These are phyloP conservation scores for Prototheca wickerhamii DNA, from an alignment of 163 green algal species.

Conservation along the genomic window DNA sequence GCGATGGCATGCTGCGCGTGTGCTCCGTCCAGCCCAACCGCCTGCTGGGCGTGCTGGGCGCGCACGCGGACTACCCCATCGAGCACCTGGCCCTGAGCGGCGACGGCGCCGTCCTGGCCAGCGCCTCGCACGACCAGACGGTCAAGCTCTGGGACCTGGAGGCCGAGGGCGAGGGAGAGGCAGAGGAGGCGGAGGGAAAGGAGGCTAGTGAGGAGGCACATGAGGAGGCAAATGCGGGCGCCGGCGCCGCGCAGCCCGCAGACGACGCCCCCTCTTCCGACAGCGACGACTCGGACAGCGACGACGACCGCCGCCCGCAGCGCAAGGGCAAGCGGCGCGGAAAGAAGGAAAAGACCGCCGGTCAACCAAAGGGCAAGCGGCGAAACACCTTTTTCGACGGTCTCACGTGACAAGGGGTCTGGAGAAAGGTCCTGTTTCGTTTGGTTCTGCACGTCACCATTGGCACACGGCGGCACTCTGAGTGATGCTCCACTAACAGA, in stretches of 20 bases:
- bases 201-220: constrained; percentile 15
- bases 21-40: constrained; percentile 79
- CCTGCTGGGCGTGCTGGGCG: constrained; percentile 70
- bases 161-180: constrained; percentile 36
- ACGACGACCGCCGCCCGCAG: neutral
- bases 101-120: constrained; percentile 45
- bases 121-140: constrained; percentile 53
- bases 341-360: neutral
- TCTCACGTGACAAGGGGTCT: no score
- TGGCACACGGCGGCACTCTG: no score
- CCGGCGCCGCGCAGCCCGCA: neutral
- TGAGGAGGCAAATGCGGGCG: constrained; percentile 15
- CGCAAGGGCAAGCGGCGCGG: neutral
- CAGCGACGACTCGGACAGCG: neutral
- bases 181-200: constrained; percentile 32
- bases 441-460: no score
- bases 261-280: neutral
- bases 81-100: constrained; percentile 59
- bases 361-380: neutral
- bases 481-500: no score
- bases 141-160: constrained; percentile 69
- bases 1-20: constrained; percentile 76
- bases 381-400: neutral
- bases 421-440: no score
- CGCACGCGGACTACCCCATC: constrained; percentile 67